phyloP scores from a whole-genome alignment of 768 basidiomycete genomes.

The Collybia sp. region DNA sequence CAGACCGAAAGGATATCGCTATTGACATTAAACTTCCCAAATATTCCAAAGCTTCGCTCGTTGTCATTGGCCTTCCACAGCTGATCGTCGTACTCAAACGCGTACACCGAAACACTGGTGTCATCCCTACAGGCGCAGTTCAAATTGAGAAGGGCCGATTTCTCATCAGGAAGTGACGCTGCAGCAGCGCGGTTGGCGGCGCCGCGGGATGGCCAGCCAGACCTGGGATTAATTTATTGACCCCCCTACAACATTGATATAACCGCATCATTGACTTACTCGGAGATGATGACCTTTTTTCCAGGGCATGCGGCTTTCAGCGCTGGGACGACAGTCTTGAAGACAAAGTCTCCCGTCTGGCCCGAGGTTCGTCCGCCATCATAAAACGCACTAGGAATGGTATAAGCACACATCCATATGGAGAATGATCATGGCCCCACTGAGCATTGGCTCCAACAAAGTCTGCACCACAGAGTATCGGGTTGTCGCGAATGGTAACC shows the following conservation, averaged over 20 bases:
- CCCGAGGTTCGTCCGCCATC: conserved; percentile 5
- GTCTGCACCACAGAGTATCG: conserved; percentile 27
- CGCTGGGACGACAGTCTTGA: conserved; percentile 6
- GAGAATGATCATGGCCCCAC: conserved; percentile 16
- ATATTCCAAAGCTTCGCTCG: conserved; percentile 13
- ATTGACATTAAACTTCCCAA: conserved; percentile 9
- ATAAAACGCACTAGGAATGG: conserved; percentile 8
- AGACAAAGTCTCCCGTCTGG: conserved; percentile 11
- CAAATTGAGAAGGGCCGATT: conserved; percentile 6
- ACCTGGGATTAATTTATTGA: background rate
- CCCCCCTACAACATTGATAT: too few species aligned
- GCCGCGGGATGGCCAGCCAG: conserved; percentile 14
- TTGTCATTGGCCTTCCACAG: conserved; percentile 12
- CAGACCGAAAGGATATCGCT: conserved; percentile 7
- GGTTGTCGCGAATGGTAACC: conserved; percentile 28
- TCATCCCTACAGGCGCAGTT: conserved; percentile 11
- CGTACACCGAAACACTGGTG: conserved; percentile 7
- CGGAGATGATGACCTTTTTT: conserved; percentile 10
- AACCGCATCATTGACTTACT: conserved; percentile 4
- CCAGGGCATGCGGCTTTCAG: conserved; percentile 10
- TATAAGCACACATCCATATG: too few species aligned
- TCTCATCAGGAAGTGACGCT: conserved; percentile 5
- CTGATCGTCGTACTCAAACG: conserved; percentile 14
- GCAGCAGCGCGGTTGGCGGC: conserved; percentile 1
- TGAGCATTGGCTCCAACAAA: conserved; percentile 36